Percentiles rank a stretch among this genome's conserved stretches.
Conservation (phyloP, 805 yeast genomes). For the Candida dendrica region DNA sequence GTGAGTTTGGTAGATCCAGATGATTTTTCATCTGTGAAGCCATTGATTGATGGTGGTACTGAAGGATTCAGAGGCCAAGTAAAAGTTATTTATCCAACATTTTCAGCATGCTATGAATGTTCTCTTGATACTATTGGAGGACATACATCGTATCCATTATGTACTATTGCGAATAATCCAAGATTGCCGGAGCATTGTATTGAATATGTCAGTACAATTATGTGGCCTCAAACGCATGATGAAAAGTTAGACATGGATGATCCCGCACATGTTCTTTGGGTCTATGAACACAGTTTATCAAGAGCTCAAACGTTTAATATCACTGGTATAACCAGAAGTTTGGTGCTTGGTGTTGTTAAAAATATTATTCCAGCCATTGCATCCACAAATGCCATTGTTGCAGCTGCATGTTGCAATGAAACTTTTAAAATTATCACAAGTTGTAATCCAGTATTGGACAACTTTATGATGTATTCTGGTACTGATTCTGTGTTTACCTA, state of each 20-base stretch:
- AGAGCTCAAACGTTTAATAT: constrained; percentile 66
- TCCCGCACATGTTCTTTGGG: constrained; percentile 57
- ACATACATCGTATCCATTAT: constrained; percentile 69
- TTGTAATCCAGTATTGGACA: constrained; percentile 57
- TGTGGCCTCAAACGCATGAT: constrained; percentile 55
- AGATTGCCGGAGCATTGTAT: constrained; percentile 90
- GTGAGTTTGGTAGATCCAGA: constrained; percentile 54
- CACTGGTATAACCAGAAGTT: constrained; percentile 57
- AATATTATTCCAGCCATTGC: constrained; percentile 92
- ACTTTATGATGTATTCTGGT: constrained; percentile 86
- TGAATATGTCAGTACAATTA: constrained; percentile 77
- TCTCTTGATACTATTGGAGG: constrained; percentile 67
- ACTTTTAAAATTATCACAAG: constrained; percentile 73
- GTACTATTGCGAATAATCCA: constrained; percentile 94
- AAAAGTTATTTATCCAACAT: constrained; percentile 76
- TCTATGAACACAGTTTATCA: constrained; percentile 43
- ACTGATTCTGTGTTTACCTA: constrained; percentile 71
- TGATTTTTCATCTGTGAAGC: constrained; percentile 42
- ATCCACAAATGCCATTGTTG: constrained; percentile 86
- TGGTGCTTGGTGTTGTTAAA: constrained; percentile 83
- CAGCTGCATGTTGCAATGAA: constrained; percentile 84
- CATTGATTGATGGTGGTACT: constrained; percentile 89
- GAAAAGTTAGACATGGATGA: constrained; percentile 59
- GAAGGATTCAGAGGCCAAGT: constrained; percentile 93
- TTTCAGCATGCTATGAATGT: constrained; percentile 91